phyloP scores from a whole-genome alignment of 441 rosid genomes.

The Hura crepitans region DNA sequence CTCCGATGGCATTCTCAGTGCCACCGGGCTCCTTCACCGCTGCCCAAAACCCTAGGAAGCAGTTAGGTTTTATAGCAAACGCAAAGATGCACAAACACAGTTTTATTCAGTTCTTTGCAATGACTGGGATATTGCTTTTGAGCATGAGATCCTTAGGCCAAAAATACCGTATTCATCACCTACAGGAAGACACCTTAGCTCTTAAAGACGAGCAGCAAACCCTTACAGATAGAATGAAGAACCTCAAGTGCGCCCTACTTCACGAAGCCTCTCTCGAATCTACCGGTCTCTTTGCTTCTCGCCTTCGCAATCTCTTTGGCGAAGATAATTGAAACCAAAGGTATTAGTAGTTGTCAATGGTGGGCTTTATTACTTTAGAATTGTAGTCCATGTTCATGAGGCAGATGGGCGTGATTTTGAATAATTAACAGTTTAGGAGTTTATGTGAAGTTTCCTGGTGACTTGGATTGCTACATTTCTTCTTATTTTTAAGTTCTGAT shows the following conservation, averaged over 20 bases:
- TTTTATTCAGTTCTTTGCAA: slow-evolving; percentile 62
- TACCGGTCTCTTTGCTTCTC: slow-evolving; percentile 63
- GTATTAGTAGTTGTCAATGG: background rate
- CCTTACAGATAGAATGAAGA: slow-evolving; percentile 47
- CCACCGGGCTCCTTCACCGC: slow-evolving; percentile 36
- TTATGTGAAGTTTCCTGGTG: background rate
- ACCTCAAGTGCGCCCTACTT: slow-evolving; percentile 50
- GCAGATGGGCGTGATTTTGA: slow-evolving; percentile 9
- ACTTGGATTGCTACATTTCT: background rate
- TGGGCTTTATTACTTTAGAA: background rate
- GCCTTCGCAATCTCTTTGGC: slow-evolving; percentile 62
- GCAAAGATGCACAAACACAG: slow-evolving; percentile 50
- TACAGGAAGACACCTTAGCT: slow-evolving; percentile 51
- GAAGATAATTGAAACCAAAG: slow-evolving; percentile 28
- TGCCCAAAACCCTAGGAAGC: slow-evolving; percentile 34
- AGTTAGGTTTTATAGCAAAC: slow-evolving; percentile 43
- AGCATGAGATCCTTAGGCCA: slow-evolving; percentile 75
- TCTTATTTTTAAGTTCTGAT: background rate
- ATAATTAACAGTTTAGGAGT: background rate
- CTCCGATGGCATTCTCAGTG: slow-evolving; percentile 36
- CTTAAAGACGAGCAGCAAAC: slow-evolving; percentile 57
- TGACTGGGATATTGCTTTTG: slow-evolving; percentile 68
- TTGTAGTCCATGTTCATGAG: background rate
- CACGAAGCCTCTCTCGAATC: slow-evolving; percentile 75
- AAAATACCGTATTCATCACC: slow-evolving; percentile 64